phyloP scores from a whole-genome alignment of 352 stramenopile genomes.

The Bremia lactucae region DNA sequence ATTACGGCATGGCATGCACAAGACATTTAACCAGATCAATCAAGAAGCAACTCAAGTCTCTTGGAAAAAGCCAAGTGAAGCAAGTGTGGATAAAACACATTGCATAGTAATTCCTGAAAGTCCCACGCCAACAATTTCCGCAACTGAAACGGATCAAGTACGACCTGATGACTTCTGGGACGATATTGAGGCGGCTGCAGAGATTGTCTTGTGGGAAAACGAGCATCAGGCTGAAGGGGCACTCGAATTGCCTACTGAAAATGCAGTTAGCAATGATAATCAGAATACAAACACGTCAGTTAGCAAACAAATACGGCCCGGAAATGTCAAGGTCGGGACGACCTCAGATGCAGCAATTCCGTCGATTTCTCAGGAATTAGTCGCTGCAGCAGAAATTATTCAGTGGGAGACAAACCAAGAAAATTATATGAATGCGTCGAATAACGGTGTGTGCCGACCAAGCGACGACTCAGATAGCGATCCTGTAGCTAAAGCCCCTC shows the following conservation, averaged over 20 bases:
- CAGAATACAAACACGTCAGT: not conserved
- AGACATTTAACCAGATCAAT: not conserved
- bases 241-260: constrained; percentile 4
- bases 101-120: constrained; percentile 19
- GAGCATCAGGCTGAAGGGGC: constrained; percentile 25
- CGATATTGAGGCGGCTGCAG: constrained; percentile 37
- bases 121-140: not conserved
- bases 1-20: not conserved
- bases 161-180: constrained; percentile 22
- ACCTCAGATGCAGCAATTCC: not conserved
- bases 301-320: not conserved
- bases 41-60: not conserved
- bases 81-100: constrained; percentile 1
- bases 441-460: not conserved
- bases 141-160: constrained; percentile 1
- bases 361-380: constrained; percentile 28
- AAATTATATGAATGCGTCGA: constrained; percentile 2
- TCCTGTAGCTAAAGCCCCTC: constrained; percentile 8
- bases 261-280: not conserved
- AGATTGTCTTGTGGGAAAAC: constrained; percentile 46
- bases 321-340: not conserved
- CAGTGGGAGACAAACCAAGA: constrained; percentile 35
- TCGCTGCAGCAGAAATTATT: constrained; percentile 30
- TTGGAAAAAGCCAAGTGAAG: constrained; percentile 1
- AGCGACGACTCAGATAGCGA: constrained; percentile 2